phyloP scores from a whole-genome alignment of 441 rosid genomes.

The Aleurites moluccanus region DNA sequence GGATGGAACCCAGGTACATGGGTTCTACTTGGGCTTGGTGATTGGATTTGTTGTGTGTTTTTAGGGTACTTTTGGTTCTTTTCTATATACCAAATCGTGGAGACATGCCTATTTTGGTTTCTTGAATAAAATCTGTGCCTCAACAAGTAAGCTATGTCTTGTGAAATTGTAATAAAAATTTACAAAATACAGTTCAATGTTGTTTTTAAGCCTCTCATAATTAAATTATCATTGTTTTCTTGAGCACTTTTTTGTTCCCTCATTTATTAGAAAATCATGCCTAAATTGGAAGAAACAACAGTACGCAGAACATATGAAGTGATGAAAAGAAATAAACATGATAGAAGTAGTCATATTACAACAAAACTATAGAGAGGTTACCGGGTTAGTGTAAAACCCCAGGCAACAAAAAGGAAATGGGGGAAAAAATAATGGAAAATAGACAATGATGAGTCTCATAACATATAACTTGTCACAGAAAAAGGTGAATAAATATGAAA shows the following conservation, averaged over 20 bases:
- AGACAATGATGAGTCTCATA: background rate
- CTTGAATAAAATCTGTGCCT: too few relatives aligned
- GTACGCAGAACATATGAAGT: background rate
- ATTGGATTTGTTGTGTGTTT: constrained; percentile 35
- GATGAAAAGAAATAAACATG: background rate
- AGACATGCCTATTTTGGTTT: background rate
- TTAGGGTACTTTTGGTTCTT: constrained; percentile 24
- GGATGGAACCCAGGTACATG: background rate
- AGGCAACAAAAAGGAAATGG: background rate
- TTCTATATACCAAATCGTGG: constrained; percentile 22
- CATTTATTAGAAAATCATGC: background rate
- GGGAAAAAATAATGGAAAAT: background rate
- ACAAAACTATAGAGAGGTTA: constrained; percentile 11
- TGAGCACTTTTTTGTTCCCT: too few relatives aligned
- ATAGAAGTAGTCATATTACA: background rate
- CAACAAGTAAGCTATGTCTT: too few relatives aligned
- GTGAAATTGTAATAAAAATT: too few relatives aligned
- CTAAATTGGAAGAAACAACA: background rate
- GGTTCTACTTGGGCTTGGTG: too few relatives aligned
- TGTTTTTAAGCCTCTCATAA: too few relatives aligned
- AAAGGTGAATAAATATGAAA: background rate
- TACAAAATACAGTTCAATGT: too few relatives aligned
- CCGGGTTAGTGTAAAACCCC: constrained; percentile 8
- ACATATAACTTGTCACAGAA: background rate
- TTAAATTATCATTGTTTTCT: too few relatives aligned